Conservation (phyloP, 805 yeast genomes). For the Candida suzukii region DNA sequence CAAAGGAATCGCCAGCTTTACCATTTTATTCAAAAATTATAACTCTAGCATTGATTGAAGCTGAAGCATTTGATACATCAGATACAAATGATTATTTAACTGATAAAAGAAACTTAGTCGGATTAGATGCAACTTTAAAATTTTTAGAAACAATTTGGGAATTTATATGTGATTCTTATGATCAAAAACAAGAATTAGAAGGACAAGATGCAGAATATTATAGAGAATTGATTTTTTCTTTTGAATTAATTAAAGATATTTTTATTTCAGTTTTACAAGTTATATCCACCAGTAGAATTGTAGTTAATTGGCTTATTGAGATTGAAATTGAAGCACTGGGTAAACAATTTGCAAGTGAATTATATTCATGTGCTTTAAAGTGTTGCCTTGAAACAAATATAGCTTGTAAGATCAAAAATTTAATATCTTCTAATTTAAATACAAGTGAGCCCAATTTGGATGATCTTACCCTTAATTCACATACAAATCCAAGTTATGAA, state of each 20-base stretch:
- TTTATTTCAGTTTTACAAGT: not conserved
- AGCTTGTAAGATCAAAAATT: not conserved
- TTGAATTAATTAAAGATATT: not conserved
- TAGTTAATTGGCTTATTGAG: not conserved
- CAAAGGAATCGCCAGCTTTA: not conserved
- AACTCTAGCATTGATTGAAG: not conserved
- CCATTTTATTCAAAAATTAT: not conserved
- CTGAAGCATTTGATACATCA: not conserved
- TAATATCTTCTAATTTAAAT: not conserved
- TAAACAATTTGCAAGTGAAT: not conserved
- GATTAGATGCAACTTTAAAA: not conserved
- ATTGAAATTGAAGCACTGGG: not conserved
- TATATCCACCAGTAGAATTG: not conserved
- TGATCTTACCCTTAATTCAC: not conserved
- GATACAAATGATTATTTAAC: too few species aligned
- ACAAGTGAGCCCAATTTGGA: not conserved
- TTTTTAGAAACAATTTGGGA: not conserved
- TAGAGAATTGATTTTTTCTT: not conserved
- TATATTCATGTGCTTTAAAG: not conserved
- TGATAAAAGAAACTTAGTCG: not conserved
- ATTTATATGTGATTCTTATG: not conserved
- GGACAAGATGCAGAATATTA: not conserved
- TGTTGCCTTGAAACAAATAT: not conserved
- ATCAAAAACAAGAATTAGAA: not conserved
- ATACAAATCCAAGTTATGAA: too few species aligned